These are phyloP conservation scores for Suhomyces coccinellae DNA, from an alignment of 1,139 yeast species.

Conservation along the genomic window DNA sequence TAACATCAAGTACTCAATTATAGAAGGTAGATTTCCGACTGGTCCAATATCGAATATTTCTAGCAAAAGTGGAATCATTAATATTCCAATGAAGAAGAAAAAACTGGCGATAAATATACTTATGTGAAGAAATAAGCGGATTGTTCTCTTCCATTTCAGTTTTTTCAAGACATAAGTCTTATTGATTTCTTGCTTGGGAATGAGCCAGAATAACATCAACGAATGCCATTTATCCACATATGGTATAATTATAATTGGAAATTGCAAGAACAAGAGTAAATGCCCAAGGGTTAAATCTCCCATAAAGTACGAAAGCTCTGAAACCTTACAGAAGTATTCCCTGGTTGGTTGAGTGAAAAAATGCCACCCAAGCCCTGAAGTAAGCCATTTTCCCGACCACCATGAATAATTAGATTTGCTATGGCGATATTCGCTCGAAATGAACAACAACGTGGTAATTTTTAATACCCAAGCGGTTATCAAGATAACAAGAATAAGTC, in stretches of 20 bases:
- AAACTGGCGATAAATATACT: not conserved
- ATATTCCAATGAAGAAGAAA: not conserved
- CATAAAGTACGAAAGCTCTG: conserved; percentile 56
- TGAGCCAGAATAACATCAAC: conserved; percentile 76
- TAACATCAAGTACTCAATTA: not conserved
- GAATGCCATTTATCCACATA: conserved; percentile 75
- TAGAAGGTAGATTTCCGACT: not conserved
- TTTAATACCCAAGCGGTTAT: conserved; percentile 50
- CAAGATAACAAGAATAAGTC: conserved; percentile 40
- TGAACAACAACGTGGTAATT: conserved; percentile 35
- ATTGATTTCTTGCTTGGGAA: conserved; percentile 38
- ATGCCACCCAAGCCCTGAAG: conserved; percentile 53
- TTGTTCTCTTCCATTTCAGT: not conserved
- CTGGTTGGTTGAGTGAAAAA: conserved; percentile 54
- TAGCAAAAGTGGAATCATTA: not conserved
- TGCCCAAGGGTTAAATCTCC: conserved; percentile 57
- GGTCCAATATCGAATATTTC: not conserved
- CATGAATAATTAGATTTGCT: conserved; percentile 56
- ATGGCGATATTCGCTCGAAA: conserved; percentile 52
- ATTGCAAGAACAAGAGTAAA: conserved; percentile 47
- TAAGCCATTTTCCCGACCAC: conserved; percentile 72
- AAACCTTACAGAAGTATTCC: conserved; percentile 53
- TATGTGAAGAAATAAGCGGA: not conserved
- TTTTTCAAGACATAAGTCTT: not conserved
- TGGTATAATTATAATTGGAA: conserved; percentile 57